A percentile compares a stretch with the other conserved stretches of the same genome.
These are phyloP conservation scores for Fusarium metavorans DNA, from an alignment of 2,329 filamentous ascomycete species.

Conservation along the genomic window DNA sequence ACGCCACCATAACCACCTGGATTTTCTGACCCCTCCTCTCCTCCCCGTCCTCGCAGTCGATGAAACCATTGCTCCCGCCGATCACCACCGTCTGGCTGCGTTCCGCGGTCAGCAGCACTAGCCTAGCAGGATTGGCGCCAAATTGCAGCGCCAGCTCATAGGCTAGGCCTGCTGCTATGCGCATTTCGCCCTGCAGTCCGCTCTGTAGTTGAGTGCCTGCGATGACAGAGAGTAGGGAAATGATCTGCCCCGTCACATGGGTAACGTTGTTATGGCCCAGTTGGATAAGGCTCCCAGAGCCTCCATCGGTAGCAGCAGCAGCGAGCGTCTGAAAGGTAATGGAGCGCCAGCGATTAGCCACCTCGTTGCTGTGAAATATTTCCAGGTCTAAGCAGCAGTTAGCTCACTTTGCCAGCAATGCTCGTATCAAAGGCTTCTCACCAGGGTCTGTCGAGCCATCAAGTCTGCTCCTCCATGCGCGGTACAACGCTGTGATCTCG, in stretches of 20 bases:
- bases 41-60: slow-evolving; percentile 1
- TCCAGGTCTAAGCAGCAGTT: not conserved
- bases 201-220: not conserved
- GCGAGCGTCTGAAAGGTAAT: not conserved
- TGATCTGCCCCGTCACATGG: not conserved
- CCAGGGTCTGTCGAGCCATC: not conserved
- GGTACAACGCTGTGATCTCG: not conserved
- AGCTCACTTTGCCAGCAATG: not conserved
- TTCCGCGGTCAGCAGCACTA: not conserved
- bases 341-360: not conserved
- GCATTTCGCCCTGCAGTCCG: not conserved
- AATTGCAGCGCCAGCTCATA: not conserved
- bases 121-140: not conserved
- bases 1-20: not conserved
- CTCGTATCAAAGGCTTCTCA: not conserved
- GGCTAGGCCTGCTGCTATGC: not conserved
- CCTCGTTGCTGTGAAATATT: not conserved
- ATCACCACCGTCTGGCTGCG: not conserved
- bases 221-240: not conserved
- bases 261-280: not conserved
- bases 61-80: not conserved
- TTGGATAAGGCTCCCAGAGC: not conserved
- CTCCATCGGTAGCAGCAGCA: not conserved
- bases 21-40: not conserved
- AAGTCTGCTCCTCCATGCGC: not conserved